Evolutionary conservation across 179 eudicot genomes (phyloP).

Genomic region (Pouteria campechiana): DNA sequence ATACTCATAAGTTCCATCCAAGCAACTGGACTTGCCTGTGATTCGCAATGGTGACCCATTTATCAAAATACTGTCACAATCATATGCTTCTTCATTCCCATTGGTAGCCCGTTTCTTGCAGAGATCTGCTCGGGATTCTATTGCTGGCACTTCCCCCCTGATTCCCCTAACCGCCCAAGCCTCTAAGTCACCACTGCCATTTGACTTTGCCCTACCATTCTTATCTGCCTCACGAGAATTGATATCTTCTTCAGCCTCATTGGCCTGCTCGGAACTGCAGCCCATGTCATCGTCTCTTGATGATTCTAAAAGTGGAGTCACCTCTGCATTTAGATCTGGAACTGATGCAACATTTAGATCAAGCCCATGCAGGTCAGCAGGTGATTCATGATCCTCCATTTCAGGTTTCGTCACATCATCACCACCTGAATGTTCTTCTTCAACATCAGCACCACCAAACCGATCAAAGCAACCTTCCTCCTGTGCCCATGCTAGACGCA

Average conservation of each 20-base stretch:
- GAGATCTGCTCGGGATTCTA: conserved; percentile 24
- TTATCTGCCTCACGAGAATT: conserved; percentile 42
- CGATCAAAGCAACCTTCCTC: conserved; percentile 43
- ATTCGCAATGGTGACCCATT: conserved; percentile 47
- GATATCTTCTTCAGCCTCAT: conserved; percentile 43
- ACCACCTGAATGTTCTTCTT: conserved; percentile 16
- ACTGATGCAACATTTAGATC: conserved; percentile 78
- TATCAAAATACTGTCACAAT: conserved; percentile 25
- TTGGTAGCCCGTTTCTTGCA: conserved; percentile 37
- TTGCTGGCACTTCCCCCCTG: conserved; percentile 37
- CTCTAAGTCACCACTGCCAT: conserved; percentile 49
- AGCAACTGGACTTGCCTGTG: conserved; percentile 17
- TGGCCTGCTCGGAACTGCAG: conserved; percentile 22
- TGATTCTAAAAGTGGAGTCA: conserved; percentile 45
- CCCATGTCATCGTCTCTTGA: conserved; percentile 61
- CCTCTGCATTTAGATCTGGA: conserved; percentile 66
- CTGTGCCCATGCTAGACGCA: conserved; percentile 44
- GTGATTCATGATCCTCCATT: conserved; percentile 15
- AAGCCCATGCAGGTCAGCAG: conserved; percentile 41
- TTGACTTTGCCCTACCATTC: conserved; percentile 27
- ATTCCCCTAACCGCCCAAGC: conserved; percentile 22
- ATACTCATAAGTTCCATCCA: conserved; percentile 55
- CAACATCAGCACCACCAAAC: conserved; percentile 21
- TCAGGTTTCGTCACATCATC: conserved; percentile 11
- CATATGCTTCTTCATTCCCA: conserved; percentile 25